phyloP scores from a whole-genome alignment of 495 filamentous ascomycete genomes.

The Aspergillus egyptiacus region DNA sequence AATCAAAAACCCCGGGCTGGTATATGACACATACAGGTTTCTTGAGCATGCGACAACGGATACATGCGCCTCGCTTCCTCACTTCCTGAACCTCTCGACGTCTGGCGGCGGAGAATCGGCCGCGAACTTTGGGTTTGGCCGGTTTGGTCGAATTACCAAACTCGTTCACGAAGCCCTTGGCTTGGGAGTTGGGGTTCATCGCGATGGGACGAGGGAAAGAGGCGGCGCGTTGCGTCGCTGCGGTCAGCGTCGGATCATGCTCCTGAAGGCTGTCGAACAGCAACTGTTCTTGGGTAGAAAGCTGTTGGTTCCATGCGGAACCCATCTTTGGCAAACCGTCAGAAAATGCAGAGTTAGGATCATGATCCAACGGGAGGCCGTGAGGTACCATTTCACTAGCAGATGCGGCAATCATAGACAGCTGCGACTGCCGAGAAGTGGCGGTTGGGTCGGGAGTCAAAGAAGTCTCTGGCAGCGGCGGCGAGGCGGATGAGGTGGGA shows the following conservation, averaged over 20 bases:
- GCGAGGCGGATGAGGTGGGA: slow-evolving; percentile 34
- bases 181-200: slow-evolving; percentile 48
- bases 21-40: slow-evolving; percentile 54
- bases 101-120: slow-evolving; percentile 60
- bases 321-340: slow-evolving; percentile 34
- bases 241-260: slow-evolving; percentile 41
- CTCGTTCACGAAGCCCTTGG: slow-evolving; percentile 53
- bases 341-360: slow-evolving; percentile 20
- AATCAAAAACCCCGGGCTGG: not conserved
- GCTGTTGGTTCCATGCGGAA: slow-evolving; percentile 34
- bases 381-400: slow-evolving; percentile 46
- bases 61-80: slow-evolving; percentile 75
- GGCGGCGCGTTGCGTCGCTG: slow-evolving; percentile 41
- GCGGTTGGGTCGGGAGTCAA: slow-evolving; percentile 35
- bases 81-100: slow-evolving; percentile 77
- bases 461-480: slow-evolving; percentile 34
- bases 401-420: slow-evolving; percentile 46
- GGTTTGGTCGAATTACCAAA: slow-evolving; percentile 49
- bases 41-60: slow-evolving; percentile 78
- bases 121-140: slow-evolving; percentile 54
- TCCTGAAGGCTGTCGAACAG: slow-evolving; percentile 44
- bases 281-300: slow-evolving; percentile 42
- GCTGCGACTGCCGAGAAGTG: slow-evolving; percentile 41
- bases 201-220: slow-evolving; percentile 49
- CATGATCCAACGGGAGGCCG: slow-evolving; percentile 36